Base-by-base conservation (phyloP, 73 alveolate genomes). In the Tetrahymena borealis region DNA sequence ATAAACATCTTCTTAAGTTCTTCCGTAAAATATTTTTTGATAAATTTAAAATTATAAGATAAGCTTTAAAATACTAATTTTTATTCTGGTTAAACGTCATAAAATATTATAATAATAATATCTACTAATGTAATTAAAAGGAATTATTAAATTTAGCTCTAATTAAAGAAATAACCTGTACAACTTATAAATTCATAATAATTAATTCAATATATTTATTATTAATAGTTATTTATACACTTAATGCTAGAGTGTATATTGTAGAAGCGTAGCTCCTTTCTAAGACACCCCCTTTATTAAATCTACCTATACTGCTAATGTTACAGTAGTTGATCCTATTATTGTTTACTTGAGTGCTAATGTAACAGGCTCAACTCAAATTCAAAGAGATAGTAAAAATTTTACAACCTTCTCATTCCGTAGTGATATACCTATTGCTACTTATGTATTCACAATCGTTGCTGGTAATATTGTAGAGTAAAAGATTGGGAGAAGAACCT, bases 251-350 rank as follows among this genome's bases (percentile, higher is more conserved):
- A 96, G 98, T 18, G 97, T 96, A 78, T 90, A 91, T 79, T 97
- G 99, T 91, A 94, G 99, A 92, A 96, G 99, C 12, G 39, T 98
- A 40, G 98, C 98, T 41, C 99, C 99, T 12, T 91, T 95, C 38
- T 96, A 97, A 90, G 99, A 98, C 79, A 98, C 99, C 33, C 99
- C 99, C 3, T 91, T 98, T 13, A 96, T 96, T 40, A 98, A 96
- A 90, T 96, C 97, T 9, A 96, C 97, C 13, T 97, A 97, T 91
- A 94, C 97, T 33, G 98, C 97, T 28, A 92, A 85, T 16, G 96
- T 96, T 36, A 94, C 91, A 77, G 96, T 92, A 4, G 91, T 40
- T 32, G 39, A 79, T n/a, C 96, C 95, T n/a, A 33, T 91, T 37
- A 94, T 78, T 33, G 97, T 96, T 7, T 39, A 91, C 90, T 93